Evolutionary conservation across 164 flowering plant genomes (phyloP).

Genomic region (Berberis thunbergii): DNA sequence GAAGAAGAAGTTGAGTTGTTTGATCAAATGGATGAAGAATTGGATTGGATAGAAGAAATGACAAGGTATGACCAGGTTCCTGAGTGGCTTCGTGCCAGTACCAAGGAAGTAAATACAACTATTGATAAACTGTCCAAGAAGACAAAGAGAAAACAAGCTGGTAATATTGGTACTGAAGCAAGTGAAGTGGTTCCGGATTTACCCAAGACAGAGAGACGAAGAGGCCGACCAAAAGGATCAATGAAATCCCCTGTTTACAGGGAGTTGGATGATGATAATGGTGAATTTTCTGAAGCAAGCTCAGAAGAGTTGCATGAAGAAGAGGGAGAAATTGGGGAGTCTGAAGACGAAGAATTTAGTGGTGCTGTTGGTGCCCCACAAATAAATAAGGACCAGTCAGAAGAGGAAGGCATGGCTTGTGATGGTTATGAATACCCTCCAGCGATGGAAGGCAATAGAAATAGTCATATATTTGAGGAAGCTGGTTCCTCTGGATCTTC

Average conservation of each 20-base stretch:
- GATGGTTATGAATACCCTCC: slow-evolving; percentile 39
- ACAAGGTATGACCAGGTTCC: slow-evolving; percentile 79
- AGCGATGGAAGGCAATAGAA: slow-evolving; percentile 30
- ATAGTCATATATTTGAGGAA: slow-evolving; percentile 44
- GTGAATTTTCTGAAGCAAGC: slow-evolving; percentile 77
- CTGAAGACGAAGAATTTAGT: slow-evolving; percentile 73
- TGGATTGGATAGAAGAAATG: slow-evolving; percentile 87
- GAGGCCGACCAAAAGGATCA: slow-evolving; percentile 70
- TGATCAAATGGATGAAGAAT: slow-evolving; percentile 98
- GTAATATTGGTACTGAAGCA: slow-evolving; percentile 30
- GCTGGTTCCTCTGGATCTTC: slow-evolving; percentile 90
- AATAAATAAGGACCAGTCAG: slow-evolving; percentile 34
- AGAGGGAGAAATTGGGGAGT: slow-evolving; percentile 78
- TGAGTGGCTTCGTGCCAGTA: slow-evolving; percentile 84
- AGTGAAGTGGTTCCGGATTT: slow-evolving; percentile 38
- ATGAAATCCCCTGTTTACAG: slow-evolving; percentile 58
- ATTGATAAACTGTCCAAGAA: slow-evolving; percentile 70
- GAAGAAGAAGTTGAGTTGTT: slow-evolving; percentile 90
- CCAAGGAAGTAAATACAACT: slow-evolving; percentile 67
- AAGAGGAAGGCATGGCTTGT: slow-evolving; percentile 52
- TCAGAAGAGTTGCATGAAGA: slow-evolving; percentile 80
- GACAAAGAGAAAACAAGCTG: slow-evolving; percentile 45
- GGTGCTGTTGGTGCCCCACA: slow-evolving; percentile 40
- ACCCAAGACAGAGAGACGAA: slow-evolving; percentile 53
- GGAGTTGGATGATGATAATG: slow-evolving; percentile 86